Conservation (phyloP, 164 flowering plant species). For the Piper betle region DNA sequence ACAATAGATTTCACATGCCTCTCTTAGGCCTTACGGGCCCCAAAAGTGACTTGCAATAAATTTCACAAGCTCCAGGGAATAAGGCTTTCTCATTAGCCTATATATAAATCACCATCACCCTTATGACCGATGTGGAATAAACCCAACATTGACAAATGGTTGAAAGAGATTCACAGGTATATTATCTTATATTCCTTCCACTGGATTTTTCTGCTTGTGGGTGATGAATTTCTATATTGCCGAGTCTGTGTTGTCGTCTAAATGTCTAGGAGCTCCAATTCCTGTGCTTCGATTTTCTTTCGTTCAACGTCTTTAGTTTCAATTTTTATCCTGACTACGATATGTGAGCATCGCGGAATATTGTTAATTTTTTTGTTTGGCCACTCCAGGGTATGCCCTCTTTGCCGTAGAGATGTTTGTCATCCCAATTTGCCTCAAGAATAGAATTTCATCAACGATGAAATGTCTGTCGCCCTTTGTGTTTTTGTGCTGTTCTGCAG, state of each 20-base stretch:
- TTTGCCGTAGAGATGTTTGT: constrained; percentile 75
- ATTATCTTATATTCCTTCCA: not conserved
- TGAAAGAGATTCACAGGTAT: constrained; percentile 93
- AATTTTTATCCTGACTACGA: not conserved
- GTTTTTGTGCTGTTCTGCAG: not conserved
- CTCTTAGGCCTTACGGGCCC: no score
- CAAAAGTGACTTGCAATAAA: no score
- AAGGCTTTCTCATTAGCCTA: no score
- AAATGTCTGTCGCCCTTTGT: not conserved
- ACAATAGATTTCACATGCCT: no score
- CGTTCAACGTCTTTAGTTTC: not conserved
- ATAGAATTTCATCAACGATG: not conserved
- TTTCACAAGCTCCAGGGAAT: no score
- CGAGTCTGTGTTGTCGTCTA: no score
- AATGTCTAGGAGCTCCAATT: not conserved
- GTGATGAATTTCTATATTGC: no score
- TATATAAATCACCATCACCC: no score
- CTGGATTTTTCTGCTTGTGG: no score
- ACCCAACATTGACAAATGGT: constrained; percentile 64
- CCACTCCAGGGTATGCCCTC: constrained; percentile 59
- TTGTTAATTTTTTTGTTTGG: not conserved
- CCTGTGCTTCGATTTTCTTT: not conserved
- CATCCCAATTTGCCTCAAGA: constrained; percentile 15
- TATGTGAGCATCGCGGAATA: not conserved
- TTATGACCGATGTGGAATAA: no score